Base-by-base conservation (phyloP, 345 rosid genomes). In the Eucalyptus curtisii region DNA sequence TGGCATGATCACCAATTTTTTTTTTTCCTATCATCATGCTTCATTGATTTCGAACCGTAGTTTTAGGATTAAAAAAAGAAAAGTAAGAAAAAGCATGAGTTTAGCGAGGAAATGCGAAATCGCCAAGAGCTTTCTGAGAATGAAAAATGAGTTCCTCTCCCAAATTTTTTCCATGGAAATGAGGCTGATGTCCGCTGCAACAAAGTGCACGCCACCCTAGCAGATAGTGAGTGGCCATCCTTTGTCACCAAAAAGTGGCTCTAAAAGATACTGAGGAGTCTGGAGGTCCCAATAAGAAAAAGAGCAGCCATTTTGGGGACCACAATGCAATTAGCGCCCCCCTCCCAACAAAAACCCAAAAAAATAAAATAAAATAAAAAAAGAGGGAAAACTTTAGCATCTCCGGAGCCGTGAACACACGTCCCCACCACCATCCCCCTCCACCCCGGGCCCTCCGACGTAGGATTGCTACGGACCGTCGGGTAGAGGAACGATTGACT, bases 1-100 rank as follows among this genome's bases (percentile, higher is more conserved):
- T 7, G 5, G 9, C 37, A 13, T 2, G 10, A 16, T 1, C 3
- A 8, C 7, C 4, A 3, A 8, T 31, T 66, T 31, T 15, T 50
- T 20, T 13, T 48, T 13, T 3, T 11, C 79, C 42, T 8, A 10
- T 16, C 1, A 31, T 66, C 42, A 16, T 31, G 20, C 24, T 66
- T 31, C 79, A 8, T 66, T 31, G 22, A 66, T 15, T 66, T 31
- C 4, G 40, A 66, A 7, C 79, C 42, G 10, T 16, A 66, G 6
- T 8, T 66, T 66, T 30, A 30, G 10, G 42, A 31, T 31, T n/a
- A 15, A 66, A 66, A 31, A 66, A 31, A 31, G 68, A 31, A 30
- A 30, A 27, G 42, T 2, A 15, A 66, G 76, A 3, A n/a, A 66
- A 7, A 31, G 40, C 42, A 61, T 4, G 71, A 61, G 31, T 61